Base-by-base conservation (phyloP, 495 filamentous ascomycete genomes). In the Stereocaulon alpinum region DNA sequence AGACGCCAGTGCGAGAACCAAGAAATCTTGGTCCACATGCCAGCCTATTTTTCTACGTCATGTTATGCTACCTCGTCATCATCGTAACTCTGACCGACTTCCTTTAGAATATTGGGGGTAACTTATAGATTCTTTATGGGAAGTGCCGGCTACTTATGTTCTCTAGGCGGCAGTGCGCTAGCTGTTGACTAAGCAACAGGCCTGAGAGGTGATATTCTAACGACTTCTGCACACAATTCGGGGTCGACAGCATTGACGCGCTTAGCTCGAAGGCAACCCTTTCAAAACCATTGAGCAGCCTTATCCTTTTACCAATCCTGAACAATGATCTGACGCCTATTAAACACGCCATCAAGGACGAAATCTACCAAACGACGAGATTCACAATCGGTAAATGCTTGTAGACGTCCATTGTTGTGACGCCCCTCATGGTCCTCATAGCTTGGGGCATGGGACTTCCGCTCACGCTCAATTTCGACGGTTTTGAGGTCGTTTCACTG, bases 341-440 rank as follows among this genome's bases (percentile, higher is more conserved):
- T 24, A 42, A 15, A 12, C 20, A 6, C 6, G 57, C 57, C n/a
- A 11, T 30, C 57, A 40, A 59, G 27, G 57, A 59, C 14, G 15
- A 59, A 12, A 34, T 59, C 18, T 17, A 59, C 40, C 9, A n/a
- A 4, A 40, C 15, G 6, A 20, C 56, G 17, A 29, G 1, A 17
- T 24, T 54, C 9, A 59, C 57, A 32, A 44, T 59, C 1, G 57
- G 44, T 9, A 59, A 59, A 22, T 59, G 57, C 57, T 22, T 59
- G 34, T 47, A 59, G 48, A 59, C 57, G 6, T 14, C 40, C 4
- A 2, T 59, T 10, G 12, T 59, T 20, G 49, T 59, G 15, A 56
- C 29, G 15, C 57, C 57, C 17, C 44, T 59, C 14, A 37, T 44
- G 14, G 44, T 59, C 17, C 6, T 59, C 1, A 37, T 59, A 15